Conservation (phyloP, 345 rosid genomes). For the Hirschfeldia incana region DNA sequence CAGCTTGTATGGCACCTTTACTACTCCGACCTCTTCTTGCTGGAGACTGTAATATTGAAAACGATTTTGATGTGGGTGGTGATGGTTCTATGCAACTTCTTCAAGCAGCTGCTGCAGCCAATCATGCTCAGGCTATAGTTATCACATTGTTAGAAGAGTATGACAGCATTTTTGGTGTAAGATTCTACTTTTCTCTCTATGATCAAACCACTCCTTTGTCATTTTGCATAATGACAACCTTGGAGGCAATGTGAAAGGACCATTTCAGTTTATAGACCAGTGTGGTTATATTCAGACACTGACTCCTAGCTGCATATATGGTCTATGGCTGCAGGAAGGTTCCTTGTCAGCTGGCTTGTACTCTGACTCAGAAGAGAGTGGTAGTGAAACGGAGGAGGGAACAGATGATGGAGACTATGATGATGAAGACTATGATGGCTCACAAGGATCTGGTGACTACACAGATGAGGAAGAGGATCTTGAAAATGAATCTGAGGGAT, state of each 20-base stretch:
- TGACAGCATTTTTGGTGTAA: slow-evolving; percentile 82
- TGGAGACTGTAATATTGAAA: slow-evolving; percentile 95
- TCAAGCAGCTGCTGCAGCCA: slow-evolving; percentile 99
- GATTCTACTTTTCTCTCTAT: slow-evolving; percentile 24
- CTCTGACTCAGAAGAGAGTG: slow-evolving; percentile 80
- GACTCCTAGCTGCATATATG: slow-evolving; percentile 31
- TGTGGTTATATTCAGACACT: slow-evolving; percentile 26
- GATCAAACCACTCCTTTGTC: background rate
- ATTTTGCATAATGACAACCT: slow-evolving; percentile 7
- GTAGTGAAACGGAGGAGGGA: slow-evolving; percentile 80
- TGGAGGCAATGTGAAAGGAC: slow-evolving; percentile 4
- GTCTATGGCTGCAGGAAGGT: slow-evolving; percentile 67
- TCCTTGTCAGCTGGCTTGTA: slow-evolving; percentile 69
- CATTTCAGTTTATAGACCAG: background rate
- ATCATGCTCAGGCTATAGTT: slow-evolving; percentile 97
- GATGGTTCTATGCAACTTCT: slow-evolving; percentile 93
- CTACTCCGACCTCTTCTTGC: slow-evolving; percentile 95
- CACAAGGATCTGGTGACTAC: slow-evolving; percentile 44
- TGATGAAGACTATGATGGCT: slow-evolving; percentile 61
- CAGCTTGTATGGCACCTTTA: slow-evolving; percentile 99
- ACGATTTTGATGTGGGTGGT: slow-evolving; percentile 85
- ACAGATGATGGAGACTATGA: slow-evolving; percentile 79
- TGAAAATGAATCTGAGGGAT: slow-evolving; percentile 52
- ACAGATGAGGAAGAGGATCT: slow-evolving; percentile 57
- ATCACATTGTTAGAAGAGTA: slow-evolving; percentile 90